Conservation (phyloP, 2,329 filamentous ascomycete genomes). For the Diaporthe destruens region DNA sequence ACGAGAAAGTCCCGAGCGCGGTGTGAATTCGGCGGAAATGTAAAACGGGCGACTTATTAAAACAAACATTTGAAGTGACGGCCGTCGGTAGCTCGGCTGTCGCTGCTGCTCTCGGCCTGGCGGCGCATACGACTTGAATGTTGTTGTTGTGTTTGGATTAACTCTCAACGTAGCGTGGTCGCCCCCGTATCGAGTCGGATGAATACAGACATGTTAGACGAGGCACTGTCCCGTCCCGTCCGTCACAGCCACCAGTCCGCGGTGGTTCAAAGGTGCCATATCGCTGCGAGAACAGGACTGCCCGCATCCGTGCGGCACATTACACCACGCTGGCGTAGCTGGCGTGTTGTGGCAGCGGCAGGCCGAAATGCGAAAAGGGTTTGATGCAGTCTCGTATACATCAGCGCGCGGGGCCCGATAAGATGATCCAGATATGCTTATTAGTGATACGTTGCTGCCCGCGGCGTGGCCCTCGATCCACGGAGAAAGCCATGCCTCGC, state of each 20-base stretch:
- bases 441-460: constrained; percentile 23
- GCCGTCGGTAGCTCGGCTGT: constrained; percentile 13
- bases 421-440: constrained; percentile 7
- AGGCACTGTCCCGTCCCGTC: not conserved
- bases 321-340: not conserved
- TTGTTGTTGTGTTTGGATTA: too few species aligned
- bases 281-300: not conserved
- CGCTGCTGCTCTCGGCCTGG: not conserved
- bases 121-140: not conserved
- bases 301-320: too few species aligned
- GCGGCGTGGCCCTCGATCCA: constrained; percentile 1
- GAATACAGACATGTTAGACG: not conserved
- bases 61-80: too few species aligned
- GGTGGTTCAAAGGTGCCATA: not conserved
- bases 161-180: too few species aligned
- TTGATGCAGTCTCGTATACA: not conserved
- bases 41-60: too few species aligned
- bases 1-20: not conserved
- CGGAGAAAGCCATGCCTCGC: constrained; percentile 22
- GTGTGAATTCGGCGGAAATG: not conserved
- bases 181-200: too few species aligned
- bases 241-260: not conserved
- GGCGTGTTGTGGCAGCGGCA: not conserved
- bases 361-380: not conserved
- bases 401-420: not conserved